phyloP scores from a whole-genome alignment of 768 basidiomycete species.

The Fomitopsis pulvina region DNA sequence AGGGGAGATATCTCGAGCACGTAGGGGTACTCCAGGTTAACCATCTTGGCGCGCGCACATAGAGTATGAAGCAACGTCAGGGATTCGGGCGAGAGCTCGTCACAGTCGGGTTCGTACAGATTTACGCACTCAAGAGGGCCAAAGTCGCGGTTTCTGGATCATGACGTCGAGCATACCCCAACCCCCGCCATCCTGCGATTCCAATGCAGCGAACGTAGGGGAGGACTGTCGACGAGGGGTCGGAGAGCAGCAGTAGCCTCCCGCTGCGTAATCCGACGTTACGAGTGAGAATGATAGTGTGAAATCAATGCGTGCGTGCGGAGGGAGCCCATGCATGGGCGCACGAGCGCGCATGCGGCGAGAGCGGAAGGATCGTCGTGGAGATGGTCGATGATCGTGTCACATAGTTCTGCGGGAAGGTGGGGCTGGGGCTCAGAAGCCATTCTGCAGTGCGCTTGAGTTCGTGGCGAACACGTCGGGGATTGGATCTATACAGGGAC shows the following conservation, averaged over 20 bases:
- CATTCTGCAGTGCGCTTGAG: too few species aligned
- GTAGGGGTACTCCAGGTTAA: too few species aligned
- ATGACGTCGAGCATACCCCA: neutral
- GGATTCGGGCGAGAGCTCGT: too few species aligned
- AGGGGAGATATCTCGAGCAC: too few species aligned
- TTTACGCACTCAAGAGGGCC: too few species aligned
- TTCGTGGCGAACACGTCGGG: too few species aligned
- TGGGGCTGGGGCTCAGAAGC: too few species aligned
- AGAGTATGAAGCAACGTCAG: too few species aligned
- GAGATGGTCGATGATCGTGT: slow-evolving; percentile 13
- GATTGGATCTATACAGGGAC: too few species aligned
- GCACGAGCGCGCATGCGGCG: slow-evolving; percentile 7
- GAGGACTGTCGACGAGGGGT: neutral
- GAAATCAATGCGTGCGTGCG: slow-evolving; percentile 11
- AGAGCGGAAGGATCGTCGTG: slow-evolving; percentile 8
- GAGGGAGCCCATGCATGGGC: slow-evolving; percentile 7
- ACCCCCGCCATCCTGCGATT: neutral
- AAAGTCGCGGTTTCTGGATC: neutral
- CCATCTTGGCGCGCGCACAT: too few species aligned
- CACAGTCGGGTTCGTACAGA: neutral
- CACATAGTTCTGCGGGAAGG: slow-evolving; percentile 13
- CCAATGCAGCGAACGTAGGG: neutral
- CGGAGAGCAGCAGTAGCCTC: neutral
- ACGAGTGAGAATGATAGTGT: slow-evolving; percentile 4
- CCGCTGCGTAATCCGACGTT: neutral